These are phyloP conservation scores for Phaeosphaeria sp. DNA, from an alignment of 2,329 filamentous ascomycete species.

Conservation along the genomic window DNA sequence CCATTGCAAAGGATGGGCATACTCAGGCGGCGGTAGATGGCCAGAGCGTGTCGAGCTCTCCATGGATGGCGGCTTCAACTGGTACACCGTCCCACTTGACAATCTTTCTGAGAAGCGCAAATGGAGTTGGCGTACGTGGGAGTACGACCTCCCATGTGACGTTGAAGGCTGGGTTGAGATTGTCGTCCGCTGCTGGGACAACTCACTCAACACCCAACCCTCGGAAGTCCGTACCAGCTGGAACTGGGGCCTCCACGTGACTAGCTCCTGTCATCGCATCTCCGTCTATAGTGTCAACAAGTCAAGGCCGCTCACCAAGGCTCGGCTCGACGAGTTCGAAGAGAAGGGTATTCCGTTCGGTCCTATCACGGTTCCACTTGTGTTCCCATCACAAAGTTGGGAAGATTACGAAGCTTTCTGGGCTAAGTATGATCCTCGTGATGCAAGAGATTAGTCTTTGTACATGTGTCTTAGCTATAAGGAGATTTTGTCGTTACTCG, in stretches of 20 bases:
- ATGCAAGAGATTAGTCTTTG: constrained; percentile 4
- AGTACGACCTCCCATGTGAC: constrained; percentile 65
- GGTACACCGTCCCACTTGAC: constrained; percentile 68
- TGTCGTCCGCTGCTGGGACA: constrained; percentile 53
- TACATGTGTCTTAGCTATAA: not conserved
- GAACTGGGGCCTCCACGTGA: constrained; percentile 74
- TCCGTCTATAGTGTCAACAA: constrained; percentile 66
- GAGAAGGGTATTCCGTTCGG: constrained; percentile 53
- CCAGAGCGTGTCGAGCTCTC: constrained; percentile 69
- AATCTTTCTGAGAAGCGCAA: constrained; percentile 68
- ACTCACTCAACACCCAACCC: constrained; percentile 55
- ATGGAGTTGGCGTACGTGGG: constrained; percentile 71
- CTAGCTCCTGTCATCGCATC: constrained; percentile 61
- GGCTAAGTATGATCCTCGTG: constrained; percentile 12
- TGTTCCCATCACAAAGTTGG: constrained; percentile 12
- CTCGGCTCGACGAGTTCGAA: constrained; percentile 58
- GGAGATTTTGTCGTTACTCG: not conserved
- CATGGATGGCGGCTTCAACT: constrained; percentile 67
- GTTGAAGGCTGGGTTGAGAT: constrained; percentile 57
- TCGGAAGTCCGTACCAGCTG: constrained; percentile 53
- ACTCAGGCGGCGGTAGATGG: constrained; percentile 52
- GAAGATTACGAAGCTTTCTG: constrained; percentile 15
- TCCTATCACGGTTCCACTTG: constrained; percentile 60
- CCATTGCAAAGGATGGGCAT: constrained; percentile 57
- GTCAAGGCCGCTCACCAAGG: constrained; percentile 54